Percentiles rank a stretch among this genome's conserved stretches.
These are phyloP conservation scores for Cladosporium cucumerinum DNA, from an alignment of 2,329 filamentous ascomycete species.

Conservation along the genomic window DNA sequence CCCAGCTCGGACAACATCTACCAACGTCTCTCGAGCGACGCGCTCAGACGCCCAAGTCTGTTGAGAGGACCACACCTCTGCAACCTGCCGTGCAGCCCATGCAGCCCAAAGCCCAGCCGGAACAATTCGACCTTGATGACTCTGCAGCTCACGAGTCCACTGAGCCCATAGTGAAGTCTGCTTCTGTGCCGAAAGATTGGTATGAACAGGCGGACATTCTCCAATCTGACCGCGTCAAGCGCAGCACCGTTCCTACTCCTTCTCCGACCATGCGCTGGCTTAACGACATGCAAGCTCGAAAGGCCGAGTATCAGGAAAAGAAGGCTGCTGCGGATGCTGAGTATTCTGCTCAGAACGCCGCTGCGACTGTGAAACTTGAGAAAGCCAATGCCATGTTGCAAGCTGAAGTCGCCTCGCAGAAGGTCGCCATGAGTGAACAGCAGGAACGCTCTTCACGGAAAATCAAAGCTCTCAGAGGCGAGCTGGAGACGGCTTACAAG, in stretches of 20 bases:
- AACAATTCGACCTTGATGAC: constrained; percentile 27
- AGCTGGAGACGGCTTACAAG: constrained; percentile 30
- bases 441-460: constrained; percentile 24
- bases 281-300: constrained; percentile 28
- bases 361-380: constrained; percentile 21
- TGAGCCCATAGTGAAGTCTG: constrained; percentile 21
- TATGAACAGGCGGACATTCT: constrained; percentile 27
- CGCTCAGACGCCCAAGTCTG: background rate
- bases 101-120: constrained; percentile 22
- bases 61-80: constrained; percentile 2
- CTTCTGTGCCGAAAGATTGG: constrained; percentile 27
- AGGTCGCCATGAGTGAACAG: constrained; percentile 23
- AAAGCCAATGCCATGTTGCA: constrained; percentile 28
- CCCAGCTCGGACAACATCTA: background rate
- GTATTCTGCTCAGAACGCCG: background rate
- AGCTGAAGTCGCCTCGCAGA: constrained; percentile 30
- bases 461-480: constrained; percentile 24
- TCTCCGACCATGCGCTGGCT: constrained; percentile 24
- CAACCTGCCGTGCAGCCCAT: constrained; percentile 31
- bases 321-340: constrained; percentile 20
- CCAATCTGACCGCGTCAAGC: constrained; percentile 29
- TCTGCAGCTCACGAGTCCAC: constrained; percentile 33
- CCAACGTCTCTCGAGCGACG: background rate
- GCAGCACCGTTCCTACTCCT: constrained; percentile 17
- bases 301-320: constrained; percentile 10